Percentiles rank a stretch among this genome's conserved stretches.
Conservation (phyloP, 2,329 filamentous ascomycete genomes). For the Paraconiothyrium sp. region DNA sequence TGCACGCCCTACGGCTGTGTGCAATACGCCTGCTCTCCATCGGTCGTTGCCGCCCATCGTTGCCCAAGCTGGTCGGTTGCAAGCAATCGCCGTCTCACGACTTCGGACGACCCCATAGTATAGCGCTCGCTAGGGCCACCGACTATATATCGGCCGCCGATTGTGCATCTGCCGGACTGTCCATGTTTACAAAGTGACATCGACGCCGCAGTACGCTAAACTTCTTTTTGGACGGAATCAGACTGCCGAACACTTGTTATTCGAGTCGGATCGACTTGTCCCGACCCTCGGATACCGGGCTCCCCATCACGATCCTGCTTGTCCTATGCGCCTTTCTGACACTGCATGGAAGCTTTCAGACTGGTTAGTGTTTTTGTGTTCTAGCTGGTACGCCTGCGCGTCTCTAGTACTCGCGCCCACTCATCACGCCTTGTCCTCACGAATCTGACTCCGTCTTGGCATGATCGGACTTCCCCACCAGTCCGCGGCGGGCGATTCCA, state of each 20-base stretch:
- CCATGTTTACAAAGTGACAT: constrained; percentile 12
- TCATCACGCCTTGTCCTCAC: constrained; percentile 23
- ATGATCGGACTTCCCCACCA: constrained; percentile 50
- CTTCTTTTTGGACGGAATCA: constrained; percentile 9
- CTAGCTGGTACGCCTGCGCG: constrained; percentile 13
- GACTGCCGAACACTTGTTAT: constrained; percentile 6
- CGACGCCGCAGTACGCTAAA: constrained; percentile 11
- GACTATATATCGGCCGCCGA: constrained; percentile 9
- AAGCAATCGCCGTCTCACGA: background rate
- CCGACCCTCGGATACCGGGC: constrained; percentile 19
- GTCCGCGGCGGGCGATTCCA: constrained; percentile 36
- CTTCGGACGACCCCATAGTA: background rate
- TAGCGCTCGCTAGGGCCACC: constrained; percentile 4
- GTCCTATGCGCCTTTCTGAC: constrained; percentile 19
- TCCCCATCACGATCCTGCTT: constrained; percentile 9
- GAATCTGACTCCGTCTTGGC: constrained; percentile 41
- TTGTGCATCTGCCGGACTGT: constrained; percentile 9
- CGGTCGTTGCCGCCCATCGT: constrained; percentile 3
- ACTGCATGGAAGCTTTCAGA: constrained; percentile 20
- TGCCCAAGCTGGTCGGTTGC: background rate
- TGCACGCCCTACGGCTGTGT: constrained; percentile 4
- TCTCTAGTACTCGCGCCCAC: constrained; percentile 1
- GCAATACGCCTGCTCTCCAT: background rate
- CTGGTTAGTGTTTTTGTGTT: constrained; percentile 21
- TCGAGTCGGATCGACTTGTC: constrained; percentile 17